Evolutionary conservation across 306 rosid genomes (phyloP).

Genomic region (Cucumis hystrix): DNA sequence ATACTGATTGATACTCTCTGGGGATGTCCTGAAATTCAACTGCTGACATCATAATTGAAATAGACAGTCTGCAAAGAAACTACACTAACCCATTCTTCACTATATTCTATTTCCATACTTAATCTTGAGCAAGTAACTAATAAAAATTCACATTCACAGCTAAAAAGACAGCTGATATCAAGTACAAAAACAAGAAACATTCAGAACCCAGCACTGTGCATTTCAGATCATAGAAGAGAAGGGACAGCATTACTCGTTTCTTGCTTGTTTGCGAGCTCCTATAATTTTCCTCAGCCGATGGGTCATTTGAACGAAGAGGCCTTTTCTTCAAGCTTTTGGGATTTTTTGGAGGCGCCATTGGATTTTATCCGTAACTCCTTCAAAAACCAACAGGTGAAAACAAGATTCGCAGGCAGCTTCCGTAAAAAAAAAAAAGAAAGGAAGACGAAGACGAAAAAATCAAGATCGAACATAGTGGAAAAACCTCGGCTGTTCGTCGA

Average conservation of each 20-base stretch:
- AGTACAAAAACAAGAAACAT: background rate
- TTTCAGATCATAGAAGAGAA: background rate
- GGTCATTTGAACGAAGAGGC: conserved; percentile 25
- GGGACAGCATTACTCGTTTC: conserved; percentile 30
- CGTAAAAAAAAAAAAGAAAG: background rate
- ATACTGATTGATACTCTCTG: background rate
- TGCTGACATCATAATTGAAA: background rate
- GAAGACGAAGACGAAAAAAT: background rate
- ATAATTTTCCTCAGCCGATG: conserved; percentile 44
- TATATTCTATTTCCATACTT: background rate
- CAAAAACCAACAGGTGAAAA: no score
- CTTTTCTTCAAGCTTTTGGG: conserved; percentile 35
- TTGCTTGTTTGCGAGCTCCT: conserved; percentile 27
- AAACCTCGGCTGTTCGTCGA: background rate
- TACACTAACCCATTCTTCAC: background rate
- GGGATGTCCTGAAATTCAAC: background rate
- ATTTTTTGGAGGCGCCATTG: conserved; percentile 61
- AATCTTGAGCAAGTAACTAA: no score
- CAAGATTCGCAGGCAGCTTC: background rate
- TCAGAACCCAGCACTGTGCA: background rate
- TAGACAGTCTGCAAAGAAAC: background rate
- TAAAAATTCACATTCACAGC: background rate
- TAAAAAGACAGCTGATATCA: background rate
- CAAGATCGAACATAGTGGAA: background rate
- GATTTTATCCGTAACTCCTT: conserved; percentile 17